A percentile compares a stretch with the other conserved stretches of the same genome.
Conservation (phyloP, 2,329 filamentous ascomycete genomes). For the Zymoseptoria brevis region DNA sequence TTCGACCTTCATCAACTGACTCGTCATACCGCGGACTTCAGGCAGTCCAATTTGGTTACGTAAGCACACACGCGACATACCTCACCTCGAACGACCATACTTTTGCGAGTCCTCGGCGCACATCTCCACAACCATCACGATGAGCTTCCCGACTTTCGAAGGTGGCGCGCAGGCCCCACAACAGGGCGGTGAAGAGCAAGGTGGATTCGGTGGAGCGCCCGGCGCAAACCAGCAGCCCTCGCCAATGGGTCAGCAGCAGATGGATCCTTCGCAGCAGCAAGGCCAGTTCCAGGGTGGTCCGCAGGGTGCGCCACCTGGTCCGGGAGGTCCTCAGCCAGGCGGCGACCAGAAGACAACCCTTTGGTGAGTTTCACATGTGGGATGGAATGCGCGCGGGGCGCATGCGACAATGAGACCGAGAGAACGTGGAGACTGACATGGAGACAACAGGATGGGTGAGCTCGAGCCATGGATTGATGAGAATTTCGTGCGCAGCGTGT, state of each 20-base stretch:
- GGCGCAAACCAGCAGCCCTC: constrained; percentile 46
- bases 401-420: constrained; percentile 1
- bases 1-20: background rate
- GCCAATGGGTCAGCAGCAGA: constrained; percentile 49
- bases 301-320: constrained; percentile 37
- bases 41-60: constrained; percentile 4
- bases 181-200: constrained; percentile 25
- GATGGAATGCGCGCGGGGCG: background rate
- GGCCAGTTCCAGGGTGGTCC: constrained; percentile 36
- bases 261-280: constrained; percentile 43
- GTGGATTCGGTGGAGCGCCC: constrained; percentile 39
- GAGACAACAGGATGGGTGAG: constrained; percentile 84
- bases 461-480: constrained; percentile 99
- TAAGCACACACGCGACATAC: constrained; percentile 17
- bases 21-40: background rate
- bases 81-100: constrained; percentile 8
- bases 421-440: background rate
- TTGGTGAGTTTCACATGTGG: constrained; percentile 34
- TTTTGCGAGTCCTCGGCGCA: background rate
- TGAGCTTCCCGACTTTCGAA: constrained; percentile 62
- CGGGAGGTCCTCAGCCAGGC: constrained; percentile 30
- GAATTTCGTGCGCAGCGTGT: constrained; percentile 93
- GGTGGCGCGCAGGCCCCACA: constrained; percentile 53
- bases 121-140: constrained; percentile 31
- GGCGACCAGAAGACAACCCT: constrained; percentile 46